Evolutionary conservation across 2,329 filamentous ascomycete species (phyloP), one percentile per base, ranked within the genome.

Genomic region (Waltergamsia citrina): DNA sequence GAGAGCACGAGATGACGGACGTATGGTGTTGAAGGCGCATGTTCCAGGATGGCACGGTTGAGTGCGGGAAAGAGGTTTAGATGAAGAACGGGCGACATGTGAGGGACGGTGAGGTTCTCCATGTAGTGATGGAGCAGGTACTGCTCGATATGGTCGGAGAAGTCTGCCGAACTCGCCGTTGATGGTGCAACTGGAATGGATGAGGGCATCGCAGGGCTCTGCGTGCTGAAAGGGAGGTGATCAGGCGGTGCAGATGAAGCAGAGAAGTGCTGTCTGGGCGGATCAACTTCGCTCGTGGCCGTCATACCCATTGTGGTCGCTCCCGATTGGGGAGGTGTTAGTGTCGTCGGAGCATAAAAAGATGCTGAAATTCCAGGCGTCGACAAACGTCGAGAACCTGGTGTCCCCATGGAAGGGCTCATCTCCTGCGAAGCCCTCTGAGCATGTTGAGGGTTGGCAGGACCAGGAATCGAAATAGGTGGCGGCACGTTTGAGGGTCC

Each of bases 101-200:
- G 12, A 10, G 24, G 34, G 6, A n/a, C 20, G 20, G 36, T n/a
- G 2, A 38, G 33, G 17, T 33, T 33, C 14, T 6, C 24, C 17
- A 23, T 14, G 23, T 33, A 41, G 29, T 41, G 38, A 15, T 36
- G 26, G 7, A 41, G 12, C 10, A 35, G 24, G 25, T 32, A 35
- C n/a, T 15, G 15, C 8, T 40, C 38, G 12, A 7, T 25, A 17
- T 20, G 29, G 19, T 29, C 30, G n/a, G 20, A n/a, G 31, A 33
- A 7, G 16, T 25, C 18, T 23, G 14, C 19, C 11, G 5, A 5
- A n/a, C 5, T 14, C 15, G 32, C 14, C 22, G 25, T 21, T 29
- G 25, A 7, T 15, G 33, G 21, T 33, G 12, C 14, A 2, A 15
- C 12, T 15, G 25, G 16, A 12, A 27, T 7, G 12, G 25, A n/a